Conservation (phyloP, 163 green algal genomes). For the Scenedesmus sp. region DNA sequence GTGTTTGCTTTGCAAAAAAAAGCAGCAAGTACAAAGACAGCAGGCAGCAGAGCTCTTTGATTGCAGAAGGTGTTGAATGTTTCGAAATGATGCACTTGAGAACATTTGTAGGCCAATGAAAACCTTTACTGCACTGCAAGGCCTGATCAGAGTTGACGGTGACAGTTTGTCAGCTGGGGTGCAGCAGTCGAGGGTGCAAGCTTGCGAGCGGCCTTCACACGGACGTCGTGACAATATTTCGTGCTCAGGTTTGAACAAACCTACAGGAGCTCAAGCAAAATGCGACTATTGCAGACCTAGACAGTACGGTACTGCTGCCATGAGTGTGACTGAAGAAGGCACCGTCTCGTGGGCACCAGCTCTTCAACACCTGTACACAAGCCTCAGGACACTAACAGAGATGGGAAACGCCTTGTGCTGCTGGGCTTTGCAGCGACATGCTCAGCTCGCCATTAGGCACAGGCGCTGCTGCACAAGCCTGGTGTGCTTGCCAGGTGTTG, state of each 20-base stretch:
- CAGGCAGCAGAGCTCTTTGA: not conserved
- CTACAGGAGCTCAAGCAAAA: not conserved
- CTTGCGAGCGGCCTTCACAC: not conserved
- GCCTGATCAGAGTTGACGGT: not conserved
- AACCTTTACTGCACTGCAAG: not conserved
- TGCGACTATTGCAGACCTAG: not conserved
- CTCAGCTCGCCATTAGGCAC: no score
- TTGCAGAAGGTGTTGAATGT: not conserved
- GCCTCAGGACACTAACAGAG: not conserved
- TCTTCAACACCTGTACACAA: not conserved
- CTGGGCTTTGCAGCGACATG: no score
- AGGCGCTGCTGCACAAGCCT: no score
- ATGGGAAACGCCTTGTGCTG: no score
- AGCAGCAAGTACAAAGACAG: not conserved
- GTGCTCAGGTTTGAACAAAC: not conserved
- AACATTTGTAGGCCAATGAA: not conserved
- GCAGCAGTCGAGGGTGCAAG: not conserved
- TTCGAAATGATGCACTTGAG: not conserved
- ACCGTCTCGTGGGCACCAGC: no score
- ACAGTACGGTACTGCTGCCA: not conserved
- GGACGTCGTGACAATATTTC: not conserved
- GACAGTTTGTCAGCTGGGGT: conserved; percentile 1
- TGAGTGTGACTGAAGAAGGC: not conserved
- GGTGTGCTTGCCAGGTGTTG: no score
- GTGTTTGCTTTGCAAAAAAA: not conserved